phyloP scores from a whole-genome alignment of 2,329 filamentous ascomycete genomes.

The Alternaria triticina region DNA sequence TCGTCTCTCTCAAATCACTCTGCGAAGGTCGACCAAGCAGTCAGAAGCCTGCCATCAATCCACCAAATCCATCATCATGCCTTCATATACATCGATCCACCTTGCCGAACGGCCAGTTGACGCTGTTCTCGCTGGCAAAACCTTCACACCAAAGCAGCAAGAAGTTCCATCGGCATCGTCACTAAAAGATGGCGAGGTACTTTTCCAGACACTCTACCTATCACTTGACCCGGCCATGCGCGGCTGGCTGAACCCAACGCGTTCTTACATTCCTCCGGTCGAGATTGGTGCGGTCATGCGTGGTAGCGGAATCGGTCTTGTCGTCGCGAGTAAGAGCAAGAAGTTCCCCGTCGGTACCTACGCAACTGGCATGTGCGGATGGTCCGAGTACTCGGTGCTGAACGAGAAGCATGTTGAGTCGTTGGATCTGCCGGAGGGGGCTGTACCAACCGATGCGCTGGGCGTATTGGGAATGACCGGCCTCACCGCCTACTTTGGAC shows the following conservation, averaged over 20 bases:
- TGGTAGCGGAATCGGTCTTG: conserved; percentile 64
- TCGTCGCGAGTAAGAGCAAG: conserved; percentile 65
- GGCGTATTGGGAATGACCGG: conserved; percentile 67
- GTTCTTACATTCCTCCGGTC: conserved; percentile 73
- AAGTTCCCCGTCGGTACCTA: conserved; percentile 64
- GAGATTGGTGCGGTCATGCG: conserved; percentile 73
- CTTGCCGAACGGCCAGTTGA: conserved; percentile 69
- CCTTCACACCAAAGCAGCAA: conserved; percentile 63
- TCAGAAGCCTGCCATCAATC: neutral
- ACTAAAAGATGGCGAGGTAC: conserved; percentile 69
- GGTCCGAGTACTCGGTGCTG: conserved; percentile 70
- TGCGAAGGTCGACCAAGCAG: neutral
- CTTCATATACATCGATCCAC: conserved; percentile 57
- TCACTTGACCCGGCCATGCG: conserved; percentile 79
- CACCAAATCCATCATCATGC: conserved; percentile 30
- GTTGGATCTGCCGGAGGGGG: conserved; percentile 54
- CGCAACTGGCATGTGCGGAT: conserved; percentile 63
- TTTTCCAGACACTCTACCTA: conserved; percentile 67
- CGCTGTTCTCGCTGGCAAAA: conserved; percentile 68
- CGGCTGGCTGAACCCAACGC: conserved; percentile 66
- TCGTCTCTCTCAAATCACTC: neutral
- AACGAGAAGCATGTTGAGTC: conserved; percentile 58
- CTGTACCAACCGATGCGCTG: conserved; percentile 63
- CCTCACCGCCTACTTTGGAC: conserved; percentile 78
- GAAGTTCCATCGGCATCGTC: conserved; percentile 55